Evolutionary conservation across 306 rosid genomes (phyloP), one percentile per base, ranked within the genome.

Genomic region (Betula pendula): DNA sequence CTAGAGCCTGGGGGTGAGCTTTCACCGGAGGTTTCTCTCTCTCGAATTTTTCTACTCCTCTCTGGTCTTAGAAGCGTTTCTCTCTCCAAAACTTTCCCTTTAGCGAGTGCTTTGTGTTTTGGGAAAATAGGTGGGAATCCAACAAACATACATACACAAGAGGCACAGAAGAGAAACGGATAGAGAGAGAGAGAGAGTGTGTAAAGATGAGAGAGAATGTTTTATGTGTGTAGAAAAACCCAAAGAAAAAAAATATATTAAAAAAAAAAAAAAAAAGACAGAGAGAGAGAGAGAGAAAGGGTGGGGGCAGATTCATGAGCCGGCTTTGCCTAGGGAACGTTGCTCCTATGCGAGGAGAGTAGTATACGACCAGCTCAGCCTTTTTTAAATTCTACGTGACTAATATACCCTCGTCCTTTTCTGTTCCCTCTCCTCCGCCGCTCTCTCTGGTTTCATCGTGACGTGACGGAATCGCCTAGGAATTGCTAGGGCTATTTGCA

Each of bases 321-420:
- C 91, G 89, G 90, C 87, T 82, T 81, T 87, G 80, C 71, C 79
- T 86, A 22, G 87, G 86, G 79, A 86, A 83, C 83, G 78, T 77
- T 83, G 85, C 67, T 44, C 59, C 43, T n/a, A 4, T n/a, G 17
- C 42, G 31, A 38, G 4, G 17, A 5, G 4, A 14, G 2, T 1
- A 33, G 13, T 15, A 75, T 52, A 20, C 69, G 63, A 35, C 77
- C 77, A 65, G 68, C 75, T 44, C 62, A 12, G 63, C 85, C 16
- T 68, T 35, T 72, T 0, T 6, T 31, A 48, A 16, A 25, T 31
- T 14, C 1, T 1, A 0, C 10, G 66, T 71, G 90, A 89, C 93
- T 70, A 75, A 73, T 69, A 75, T 87, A 53, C 83, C 96, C 83
- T 75, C 43, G 0, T 13, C 19, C 16, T 5, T 17, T 58, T 81